Evolutionary conservation across 306 rosid species (phyloP), one percentile per base, ranked within the genome.

Genomic region (Lathyrus sativus): DNA sequence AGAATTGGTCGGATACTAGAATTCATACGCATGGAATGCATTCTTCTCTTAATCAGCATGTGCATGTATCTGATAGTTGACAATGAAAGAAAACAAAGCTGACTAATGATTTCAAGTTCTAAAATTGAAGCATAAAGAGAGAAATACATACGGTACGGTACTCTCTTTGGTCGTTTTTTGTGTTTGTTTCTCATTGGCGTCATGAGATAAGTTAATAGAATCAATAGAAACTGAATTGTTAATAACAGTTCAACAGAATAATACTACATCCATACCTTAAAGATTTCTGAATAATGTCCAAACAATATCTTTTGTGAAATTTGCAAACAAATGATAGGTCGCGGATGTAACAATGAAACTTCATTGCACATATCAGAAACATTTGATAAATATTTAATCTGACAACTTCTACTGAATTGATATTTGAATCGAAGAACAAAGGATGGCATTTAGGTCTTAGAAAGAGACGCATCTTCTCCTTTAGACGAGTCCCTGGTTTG

Each of bases 371-470:
- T 18, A 88, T 29, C 75, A 92, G 33, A 80, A 92, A 88, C 3
- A 72, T 65, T 68, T 90, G 95, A 74, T 83, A 90, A 74, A 86
- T 67, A 62, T 92, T 92, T 65, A 92, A 78, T 84, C 90, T 85
- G 75, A 92, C 91, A 70, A 86, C 93, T 71, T 79, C 89, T 17
- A 85, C 90, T 10, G 96, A 88, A 76, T 92, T 92, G 71, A 92
- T 83, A 61, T 92, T 90, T 65, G 88, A 80, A 83, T 90, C 96
- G 2, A 80, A 92, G 83, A 90, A 92, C 69, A 92, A 68, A 5
- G 96, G 87, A 85, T 90, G 91, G 54, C 98, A 90, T 81, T 90
- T 92, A 8, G 96, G 91, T 74, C 87, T 85, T 78, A 92, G 70
- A 73, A 78, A 92, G 78, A 57, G 67, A 46, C 87, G 61, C 75